These are phyloP conservation scores for barrel medic (Medicago truncatula) DNA, from an alignment of 306 rosid species.

Conservation along the genomic window MtrunA17r5.0-ANR NC_053042.1:17698001-17698500, in stretches of 20 bases:
- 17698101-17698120: background rate
- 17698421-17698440: slow-evolving; percentile 27
- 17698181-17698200: background rate
- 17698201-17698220: background rate
- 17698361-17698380: slow-evolving; percentile 19
- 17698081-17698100: background rate
- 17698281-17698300: background rate
- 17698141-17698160: background rate
- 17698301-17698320: background rate
- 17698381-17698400: background rate
- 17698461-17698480: background rate
- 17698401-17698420: slow-evolving; percentile 10
- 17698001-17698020: background rate
- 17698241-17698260: background rate
- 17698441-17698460: slow-evolving; percentile 7
- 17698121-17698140: background rate
- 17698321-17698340: background rate
- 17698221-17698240: background rate
- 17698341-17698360: slow-evolving; percentile 12
- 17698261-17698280: background rate
- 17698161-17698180: background rate
- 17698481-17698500: slow-evolving; percentile 35
- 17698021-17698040: background rate
- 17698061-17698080: background rate
- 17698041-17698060: background rate